A percentile compares a stretch with the other conserved stretches of the same genome.
These are phyloP conservation scores for Stentor coeruleus DNA, from an alignment of 73 alveolate species.

Conservation along the genomic window DNA sequence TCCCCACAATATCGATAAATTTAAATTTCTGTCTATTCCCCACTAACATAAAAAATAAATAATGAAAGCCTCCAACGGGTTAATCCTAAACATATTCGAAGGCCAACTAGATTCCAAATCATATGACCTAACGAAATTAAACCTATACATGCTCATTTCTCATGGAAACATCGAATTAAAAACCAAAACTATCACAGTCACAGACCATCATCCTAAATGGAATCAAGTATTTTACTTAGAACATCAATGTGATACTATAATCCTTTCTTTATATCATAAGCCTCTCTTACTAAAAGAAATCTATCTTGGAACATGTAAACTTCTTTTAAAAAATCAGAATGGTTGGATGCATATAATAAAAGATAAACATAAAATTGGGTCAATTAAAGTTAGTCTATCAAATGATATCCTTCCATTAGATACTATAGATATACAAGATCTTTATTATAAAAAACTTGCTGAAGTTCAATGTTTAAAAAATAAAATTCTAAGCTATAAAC, in stretches of 20 bases:
- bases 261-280: not conserved
- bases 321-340: not conserved
- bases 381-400: not conserved
- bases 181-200: not conserved
- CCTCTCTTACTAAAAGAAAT: not conserved
- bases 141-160: not conserved
- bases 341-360: not conserved
- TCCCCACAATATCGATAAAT: too few species aligned
- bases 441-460: not conserved
- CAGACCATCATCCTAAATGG: not conserved
- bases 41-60: not conserved
- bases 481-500: not conserved
- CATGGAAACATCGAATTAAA: not conserved
- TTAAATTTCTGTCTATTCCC: not conserved
- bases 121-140: not conserved
- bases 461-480: not conserved
- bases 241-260: not conserved
- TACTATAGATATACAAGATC: not conserved
- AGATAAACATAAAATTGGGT: not conserved
- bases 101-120: not conserved
- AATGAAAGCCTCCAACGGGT: not conserved
- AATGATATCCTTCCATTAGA: not conserved
- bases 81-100: not conserved
- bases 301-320: not conserved
- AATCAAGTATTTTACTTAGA: not conserved